Base-by-base conservation (phyloP, 345 rosid genomes). In the Garcia nutans region DNA sequence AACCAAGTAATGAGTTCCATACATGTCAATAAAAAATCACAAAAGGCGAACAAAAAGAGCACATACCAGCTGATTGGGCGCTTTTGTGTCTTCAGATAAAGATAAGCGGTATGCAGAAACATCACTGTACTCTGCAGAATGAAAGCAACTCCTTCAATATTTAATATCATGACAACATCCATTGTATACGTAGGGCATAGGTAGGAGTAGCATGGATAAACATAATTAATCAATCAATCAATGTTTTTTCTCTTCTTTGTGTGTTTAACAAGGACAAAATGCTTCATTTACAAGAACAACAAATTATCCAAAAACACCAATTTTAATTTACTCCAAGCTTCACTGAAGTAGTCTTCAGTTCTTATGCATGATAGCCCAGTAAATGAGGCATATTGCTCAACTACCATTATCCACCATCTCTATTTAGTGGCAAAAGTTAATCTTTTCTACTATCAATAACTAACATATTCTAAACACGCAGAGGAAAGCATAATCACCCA, bases 1-100 rank as follows among this genome's bases (percentile, higher is more conserved):
- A 16, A 24, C 60, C 52, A 44, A 65, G 49, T 23, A 23, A 60
- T 61, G 12, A 64, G 64, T 64, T 66, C 5, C n/a, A 37, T 64
- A 55, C 54, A 45, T 52, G 28, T 45, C 61, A 59, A 62, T 68
- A 63, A 55, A 24, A 66, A 80, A 56, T 52, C 22, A 28, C n/a
- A 63, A 65, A 47, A 23, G 56, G 56, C 61, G 49, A 74, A 74
- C 56, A 66, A 23, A 60, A 47, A 11, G 42, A 76, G 15, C 65
- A 73, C 67, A 82, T 83, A 93, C 99, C 92, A 96, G 86, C 88
- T 93, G 99, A 84, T 89, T 93, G 64, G 93, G 92, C 85, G 99
- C 99, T 82, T 93, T 96, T 50, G 98, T 96, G 82, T 96, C 99
- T 86, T 96, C 99, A 10, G 98, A 93, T 52, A 96, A 86, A 74